Conservation (phyloP, 805 yeast species). For the Metschnikowia picachoensis region DNA sequence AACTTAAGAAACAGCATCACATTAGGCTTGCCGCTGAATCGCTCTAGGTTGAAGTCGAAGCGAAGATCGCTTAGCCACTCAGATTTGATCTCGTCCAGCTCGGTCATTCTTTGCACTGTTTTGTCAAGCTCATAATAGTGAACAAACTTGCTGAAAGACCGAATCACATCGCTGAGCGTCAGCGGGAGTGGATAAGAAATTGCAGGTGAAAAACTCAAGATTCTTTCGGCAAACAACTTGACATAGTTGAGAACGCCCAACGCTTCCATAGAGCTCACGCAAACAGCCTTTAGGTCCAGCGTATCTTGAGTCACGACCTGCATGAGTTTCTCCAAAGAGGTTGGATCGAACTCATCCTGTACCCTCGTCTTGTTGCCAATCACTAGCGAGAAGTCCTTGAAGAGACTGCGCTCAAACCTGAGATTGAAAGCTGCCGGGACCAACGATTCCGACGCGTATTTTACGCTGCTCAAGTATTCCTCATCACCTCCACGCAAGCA, state of each 20-base stretch:
- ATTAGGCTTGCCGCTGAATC: slow-evolving; percentile 32
- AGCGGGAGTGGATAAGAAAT: slow-evolving; percentile 71
- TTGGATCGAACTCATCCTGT: slow-evolving; percentile 2
- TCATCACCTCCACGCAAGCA: slow-evolving; percentile 75
- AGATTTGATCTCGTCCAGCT: slow-evolving; percentile 25
- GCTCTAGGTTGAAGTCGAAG: slow-evolving; percentile 22
- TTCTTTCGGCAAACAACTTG: slow-evolving; percentile 42
- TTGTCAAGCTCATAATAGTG: slow-evolving; percentile 19
- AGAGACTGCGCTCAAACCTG: slow-evolving; percentile 54
- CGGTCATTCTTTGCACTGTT: slow-evolving; percentile 20
- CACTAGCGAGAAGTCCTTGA: slow-evolving; percentile 13
- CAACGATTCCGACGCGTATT: slow-evolving; percentile 77
- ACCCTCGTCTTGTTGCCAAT: background rate
- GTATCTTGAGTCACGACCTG: slow-evolving; percentile 9
- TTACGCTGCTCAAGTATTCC: slow-evolving; percentile 59
- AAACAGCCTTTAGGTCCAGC: slow-evolving; percentile 12
- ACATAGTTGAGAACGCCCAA: slow-evolving; percentile 35
- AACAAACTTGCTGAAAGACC: slow-evolving; percentile 41
- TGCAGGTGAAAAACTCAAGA: slow-evolving; percentile 81
- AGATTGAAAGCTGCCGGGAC: slow-evolving; percentile 74
- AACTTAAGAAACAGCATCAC: slow-evolving; percentile 35
- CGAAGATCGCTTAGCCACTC: slow-evolving; percentile 26
- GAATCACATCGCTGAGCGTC: slow-evolving; percentile 51
- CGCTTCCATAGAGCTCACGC: slow-evolving; percentile 25
- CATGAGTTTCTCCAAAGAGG: slow-evolving; percentile 4